Base-by-base conservation (phyloP, 805 yeast genomes). In the Ogataea populi-albae region DNA sequence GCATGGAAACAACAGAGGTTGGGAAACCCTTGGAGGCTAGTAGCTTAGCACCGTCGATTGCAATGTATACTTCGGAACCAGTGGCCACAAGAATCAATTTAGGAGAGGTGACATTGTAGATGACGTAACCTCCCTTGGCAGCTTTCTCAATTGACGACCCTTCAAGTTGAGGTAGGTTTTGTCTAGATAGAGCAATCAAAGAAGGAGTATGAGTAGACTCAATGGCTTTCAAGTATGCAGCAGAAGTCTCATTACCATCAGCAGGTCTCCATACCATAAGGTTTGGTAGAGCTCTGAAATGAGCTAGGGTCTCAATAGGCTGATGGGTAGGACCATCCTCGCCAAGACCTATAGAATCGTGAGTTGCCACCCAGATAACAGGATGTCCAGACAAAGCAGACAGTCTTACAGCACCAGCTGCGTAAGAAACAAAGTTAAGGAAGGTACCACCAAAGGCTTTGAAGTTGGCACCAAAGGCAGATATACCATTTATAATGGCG, bases 371-470 rank as follows among this genome's bases (percentile, higher is more conserved):
- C 86, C 89, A 84, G 53, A 79, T 73, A 52, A 84, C 78, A 49
- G 91, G 93, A 61, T 79, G 86, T 52, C 85, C 86, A 39, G 91
- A 81, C 47, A 85, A 68, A 38, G 94, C 91, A 38, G 91, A 73
- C 60, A 85, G 74, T 77, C 94, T 80, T 35, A 84, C 78, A 54
- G 95, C 88, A 72, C 93, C 93, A 26, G 89, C 77, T 51, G 88
- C 93, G 57, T 84, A 84, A 9, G 81, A 75, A 46, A 75, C 81
- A 55, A 91, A 91, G 80, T 93, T 91, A 66, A 91, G 75, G 88
- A 91, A 91, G 59, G 98, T 91, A 69, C 96, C 98, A 65, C 96
- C 96, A 71, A 81, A 89, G 54, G 88, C 81, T 66, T 81, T 84
- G 75, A 73, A 79, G 71, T 86, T 86, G 47, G 84, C 85, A 69